Conservation (phyloP, 176 grass and related monocot genomes). For the Musa troglodytarum region DNA sequence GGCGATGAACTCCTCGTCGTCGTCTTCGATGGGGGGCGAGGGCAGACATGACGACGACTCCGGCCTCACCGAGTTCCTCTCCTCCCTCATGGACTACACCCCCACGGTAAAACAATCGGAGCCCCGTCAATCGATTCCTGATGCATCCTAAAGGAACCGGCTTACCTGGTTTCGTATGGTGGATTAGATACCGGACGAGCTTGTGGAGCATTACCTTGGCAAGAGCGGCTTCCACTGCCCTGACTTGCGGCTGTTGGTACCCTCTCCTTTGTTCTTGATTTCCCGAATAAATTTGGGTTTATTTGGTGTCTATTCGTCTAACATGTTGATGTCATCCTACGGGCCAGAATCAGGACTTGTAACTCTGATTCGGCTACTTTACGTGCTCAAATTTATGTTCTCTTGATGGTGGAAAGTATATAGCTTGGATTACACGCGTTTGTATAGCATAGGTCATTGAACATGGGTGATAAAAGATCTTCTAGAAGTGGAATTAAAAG, state of each 20-base stretch:
- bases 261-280: not conserved
- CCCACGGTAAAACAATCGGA: slow-evolving; percentile 36
- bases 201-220: slow-evolving; percentile 90
- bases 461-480: no score
- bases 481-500: not conserved
- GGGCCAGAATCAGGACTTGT: no score
- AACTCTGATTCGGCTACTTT: no score
- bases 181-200: slow-evolving; percentile 88
- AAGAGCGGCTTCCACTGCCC: slow-evolving; percentile 96
- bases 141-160: not conserved
- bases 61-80: slow-evolving; percentile 76
- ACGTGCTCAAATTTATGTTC: no score
- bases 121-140: not conserved
- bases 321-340: not conserved
- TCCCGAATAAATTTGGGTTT: not conserved
- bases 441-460: no score
- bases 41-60: slow-evolving; percentile 73
- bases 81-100: slow-evolving; percentile 96
- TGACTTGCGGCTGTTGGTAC: slow-evolving; percentile 66
- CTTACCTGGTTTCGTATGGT: not conserved
- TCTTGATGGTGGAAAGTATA: no score
- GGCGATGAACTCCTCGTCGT: slow-evolving; percentile 11
- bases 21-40: slow-evolving; percentile 30
- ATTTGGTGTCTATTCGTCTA: not conserved
- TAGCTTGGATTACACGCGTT: no score